A percentile compares a stretch with the other conserved stretches of the same genome.
phyloP scores from a whole-genome alignment of 176 grass and related monocot species.

The Raddia distichophylla region DNA sequence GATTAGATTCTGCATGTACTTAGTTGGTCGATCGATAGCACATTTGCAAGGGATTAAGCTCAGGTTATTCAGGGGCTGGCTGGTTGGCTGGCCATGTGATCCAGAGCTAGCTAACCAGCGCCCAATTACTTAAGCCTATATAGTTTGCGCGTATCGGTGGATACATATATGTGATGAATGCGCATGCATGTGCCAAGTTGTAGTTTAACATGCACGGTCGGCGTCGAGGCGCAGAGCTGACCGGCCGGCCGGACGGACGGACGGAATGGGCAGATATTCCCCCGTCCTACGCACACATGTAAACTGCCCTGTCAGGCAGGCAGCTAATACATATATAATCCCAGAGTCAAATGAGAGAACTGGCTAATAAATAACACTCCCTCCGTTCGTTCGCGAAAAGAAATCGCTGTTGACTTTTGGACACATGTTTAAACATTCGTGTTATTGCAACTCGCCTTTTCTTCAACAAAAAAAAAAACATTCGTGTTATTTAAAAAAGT shows the following conservation, averaged over 20 bases:
- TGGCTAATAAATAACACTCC: no score
- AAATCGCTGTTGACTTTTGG: no score
- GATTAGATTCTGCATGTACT: slow-evolving; percentile 37
- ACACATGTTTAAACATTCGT: no score
- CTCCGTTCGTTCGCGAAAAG: no score
- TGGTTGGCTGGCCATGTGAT: slow-evolving; percentile 35
- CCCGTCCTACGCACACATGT: neutral
- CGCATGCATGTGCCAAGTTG: slow-evolving; percentile 28
- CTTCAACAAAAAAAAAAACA: no score
- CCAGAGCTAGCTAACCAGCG: neutral
- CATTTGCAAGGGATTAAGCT: slow-evolving; percentile 27
- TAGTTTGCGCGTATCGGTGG: neutral
- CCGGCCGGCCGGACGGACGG: neutral
- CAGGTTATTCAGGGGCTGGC: slow-evolving; percentile 3
- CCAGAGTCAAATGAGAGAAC: neutral
- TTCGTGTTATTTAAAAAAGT: no score
- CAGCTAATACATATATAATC: neutral
- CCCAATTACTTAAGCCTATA: neutral
- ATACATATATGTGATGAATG: neutral
- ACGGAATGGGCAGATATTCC: slow-evolving; percentile 33
- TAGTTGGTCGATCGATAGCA: neutral
- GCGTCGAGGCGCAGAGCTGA: neutral
- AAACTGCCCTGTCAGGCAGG: neutral
- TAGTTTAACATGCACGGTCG: slow-evolving; percentile 28
- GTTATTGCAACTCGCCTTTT: no score